Conservation (phyloP, 2,329 filamentous ascomycete species). For the Phialocephala subalpina region DNA sequence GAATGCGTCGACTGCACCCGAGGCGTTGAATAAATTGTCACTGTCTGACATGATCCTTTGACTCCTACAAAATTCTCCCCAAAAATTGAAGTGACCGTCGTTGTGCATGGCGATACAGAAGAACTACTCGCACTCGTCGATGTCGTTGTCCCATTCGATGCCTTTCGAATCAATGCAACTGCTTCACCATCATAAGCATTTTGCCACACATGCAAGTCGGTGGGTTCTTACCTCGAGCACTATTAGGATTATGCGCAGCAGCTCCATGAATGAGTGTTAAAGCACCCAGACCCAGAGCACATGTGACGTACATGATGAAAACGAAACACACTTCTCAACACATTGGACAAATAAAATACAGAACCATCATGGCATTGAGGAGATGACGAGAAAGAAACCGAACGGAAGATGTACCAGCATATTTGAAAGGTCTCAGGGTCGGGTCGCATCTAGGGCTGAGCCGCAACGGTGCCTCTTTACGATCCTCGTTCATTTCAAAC, state of each 20-base stretch:
- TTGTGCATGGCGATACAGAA: conserved; percentile 14
- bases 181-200: conserved; percentile 14
- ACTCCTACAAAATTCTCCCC: neutral
- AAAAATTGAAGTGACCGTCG: conserved; percentile 18
- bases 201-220: neutral
- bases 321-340: conserved; percentile 13
- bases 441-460: conserved; percentile 24
- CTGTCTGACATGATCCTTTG: conserved; percentile 11
- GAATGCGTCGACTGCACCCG: conserved; percentile 7
- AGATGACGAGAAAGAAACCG: conserved; percentile 18
- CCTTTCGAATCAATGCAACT: conserved; percentile 6
- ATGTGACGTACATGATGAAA: conserved; percentile 34
- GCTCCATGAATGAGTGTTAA: conserved; percentile 30
- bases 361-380: conserved; percentile 18
- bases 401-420: conserved; percentile 9
- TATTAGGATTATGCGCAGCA: neutral
- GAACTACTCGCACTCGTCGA: neutral
- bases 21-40: conserved; percentile 3
- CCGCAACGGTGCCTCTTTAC: conserved; percentile 22
- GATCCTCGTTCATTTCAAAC: conserved; percentile 3
- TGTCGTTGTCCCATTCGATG: neutral
- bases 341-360: conserved; percentile 21
- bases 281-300: conserved; percentile 30
- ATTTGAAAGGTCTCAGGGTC: conserved; percentile 13
- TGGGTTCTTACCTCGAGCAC: conserved; percentile 1